These are phyloP conservation scores for Mariannaea elegans DNA, from an alignment of 2,329 filamentous ascomycete genomes.

Conservation along the genomic window DNA sequence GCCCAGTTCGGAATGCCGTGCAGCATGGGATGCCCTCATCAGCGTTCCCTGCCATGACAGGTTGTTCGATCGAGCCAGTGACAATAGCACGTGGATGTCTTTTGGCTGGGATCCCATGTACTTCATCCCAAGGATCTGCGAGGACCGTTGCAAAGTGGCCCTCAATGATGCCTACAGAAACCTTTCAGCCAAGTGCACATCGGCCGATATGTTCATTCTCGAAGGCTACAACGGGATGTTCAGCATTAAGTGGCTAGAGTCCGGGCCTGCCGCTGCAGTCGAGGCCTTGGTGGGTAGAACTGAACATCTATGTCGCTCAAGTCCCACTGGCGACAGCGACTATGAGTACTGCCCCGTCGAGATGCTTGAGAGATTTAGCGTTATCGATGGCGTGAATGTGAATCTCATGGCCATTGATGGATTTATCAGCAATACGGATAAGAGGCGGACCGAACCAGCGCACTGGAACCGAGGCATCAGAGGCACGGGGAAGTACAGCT, in stretches of 20 bases:
- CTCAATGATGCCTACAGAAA: not conserved
- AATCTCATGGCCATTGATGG: not conserved
- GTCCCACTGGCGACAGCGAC: not conserved
- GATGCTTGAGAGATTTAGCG: constrained; percentile 3
- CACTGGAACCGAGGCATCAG: not conserved
- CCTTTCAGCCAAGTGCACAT: constrained; percentile 1
- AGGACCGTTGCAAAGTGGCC: not conserved
- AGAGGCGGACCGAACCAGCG: not conserved
- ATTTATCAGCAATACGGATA: not conserved
- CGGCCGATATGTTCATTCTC: not conserved
- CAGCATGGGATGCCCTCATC: constrained; percentile 1
- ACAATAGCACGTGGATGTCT: not conserved
- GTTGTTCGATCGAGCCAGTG: constrained; percentile 1
- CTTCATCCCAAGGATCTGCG: not conserved
- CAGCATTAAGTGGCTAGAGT: not conserved
- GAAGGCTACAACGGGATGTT: constrained; percentile 5
- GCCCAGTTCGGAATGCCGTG: not conserved
- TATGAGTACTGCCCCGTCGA: constrained; percentile 1
- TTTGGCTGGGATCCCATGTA: constrained; percentile 3
- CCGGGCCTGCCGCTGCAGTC: constrained; percentile 1
- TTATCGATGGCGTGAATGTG: not conserved
- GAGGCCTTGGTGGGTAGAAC: not conserved
- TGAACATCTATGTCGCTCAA: constrained; percentile 1
- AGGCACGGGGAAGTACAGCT: not conserved
- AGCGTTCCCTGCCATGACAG: constrained; percentile 11